Conservation (phyloP, 139 green algal species). For the Desmodesmus armatus region DNA sequence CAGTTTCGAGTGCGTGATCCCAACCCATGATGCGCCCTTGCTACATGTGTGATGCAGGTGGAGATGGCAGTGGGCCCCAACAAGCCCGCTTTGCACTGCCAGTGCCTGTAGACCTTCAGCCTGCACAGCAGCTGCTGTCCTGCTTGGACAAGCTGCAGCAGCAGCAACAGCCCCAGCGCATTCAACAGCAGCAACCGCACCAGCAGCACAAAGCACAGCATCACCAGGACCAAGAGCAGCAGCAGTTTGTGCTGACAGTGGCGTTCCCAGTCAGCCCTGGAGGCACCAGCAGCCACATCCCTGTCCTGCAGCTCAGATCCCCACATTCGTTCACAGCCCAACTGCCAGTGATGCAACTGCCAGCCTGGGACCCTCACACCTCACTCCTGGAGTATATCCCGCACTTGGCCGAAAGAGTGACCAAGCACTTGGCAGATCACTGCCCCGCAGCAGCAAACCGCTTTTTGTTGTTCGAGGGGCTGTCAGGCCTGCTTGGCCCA, state of each 20-base stretch:
- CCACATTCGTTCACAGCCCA: not conserved
- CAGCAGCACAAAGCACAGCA: too few relatives aligned
- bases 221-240: too few relatives aligned
- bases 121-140: conserved; percentile 14
- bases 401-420: conserved; percentile 15
- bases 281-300: not conserved
- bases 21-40: too few relatives aligned
- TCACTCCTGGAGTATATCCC: conserved; percentile 35
- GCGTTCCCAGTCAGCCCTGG: conserved; percentile 4
- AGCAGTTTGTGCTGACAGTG: conserved; percentile 19
- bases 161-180: not conserved
- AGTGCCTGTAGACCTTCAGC: not conserved
- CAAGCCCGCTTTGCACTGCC: conserved; percentile 28
- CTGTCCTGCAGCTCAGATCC: conserved; percentile 18
- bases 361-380: conserved; percentile 19
- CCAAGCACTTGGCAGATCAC: conserved; percentile 27
- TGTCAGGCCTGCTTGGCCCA: conserved; percentile 14
- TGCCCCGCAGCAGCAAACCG: not conserved
- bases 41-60: too few relatives aligned
- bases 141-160: not conserved
- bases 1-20: too few relatives aligned
- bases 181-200: not conserved
- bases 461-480: conserved; percentile 15
- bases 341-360: conserved; percentile 9
- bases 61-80: not conserved